A percentile compares a stretch with the other conserved stretches of the same genome.
phyloP scores from a whole-genome alignment of 306 rosid species.

The Citrullus mucosospermus region DNA sequence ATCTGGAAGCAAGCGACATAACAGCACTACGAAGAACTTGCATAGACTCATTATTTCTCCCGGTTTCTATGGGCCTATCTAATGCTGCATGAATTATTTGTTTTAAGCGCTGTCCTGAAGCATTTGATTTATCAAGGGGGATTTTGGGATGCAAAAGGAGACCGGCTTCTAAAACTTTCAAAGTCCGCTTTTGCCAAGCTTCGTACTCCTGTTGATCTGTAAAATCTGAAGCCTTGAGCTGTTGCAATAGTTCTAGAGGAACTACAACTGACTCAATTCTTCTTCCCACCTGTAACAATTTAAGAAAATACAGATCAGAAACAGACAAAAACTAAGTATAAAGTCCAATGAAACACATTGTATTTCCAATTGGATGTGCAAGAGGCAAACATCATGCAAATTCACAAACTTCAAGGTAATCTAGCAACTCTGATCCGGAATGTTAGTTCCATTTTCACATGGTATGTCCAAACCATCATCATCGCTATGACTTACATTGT shows the following conservation, averaged over 20 bases:
- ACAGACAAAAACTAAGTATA: neutral
- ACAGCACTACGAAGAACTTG: constrained; percentile 96
- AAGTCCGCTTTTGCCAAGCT: constrained; percentile 79
- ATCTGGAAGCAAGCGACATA: constrained; percentile 69
- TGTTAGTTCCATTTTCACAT: neutral
- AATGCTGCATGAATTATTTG: constrained; percentile 69
- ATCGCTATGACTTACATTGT: neutral
- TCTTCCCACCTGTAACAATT: constrained; percentile 65
- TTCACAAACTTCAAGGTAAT: neutral
- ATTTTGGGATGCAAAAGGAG: constrained; percentile 73
- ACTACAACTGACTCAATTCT: constrained; percentile 89
- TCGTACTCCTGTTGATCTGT: constrained; percentile 67
- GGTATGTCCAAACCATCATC: neutral
- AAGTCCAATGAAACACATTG: neutral
- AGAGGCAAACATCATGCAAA: neutral
- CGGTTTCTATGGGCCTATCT: constrained; percentile 75
- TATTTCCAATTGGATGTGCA: neutral
- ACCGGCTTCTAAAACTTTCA: constrained; percentile 87
- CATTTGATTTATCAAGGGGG: constrained; percentile 63
- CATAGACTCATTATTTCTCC: constrained; percentile 78
- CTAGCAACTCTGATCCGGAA: neutral
- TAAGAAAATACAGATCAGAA: constrained; percentile 8
- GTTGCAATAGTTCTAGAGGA: constrained; percentile 90
- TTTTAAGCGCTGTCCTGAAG: constrained; percentile 59
- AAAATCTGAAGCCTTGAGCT: constrained; percentile 81